Base-by-base conservation (phyloP, 352 stramenopile genomes). In the Pythium brassicae region DNA sequence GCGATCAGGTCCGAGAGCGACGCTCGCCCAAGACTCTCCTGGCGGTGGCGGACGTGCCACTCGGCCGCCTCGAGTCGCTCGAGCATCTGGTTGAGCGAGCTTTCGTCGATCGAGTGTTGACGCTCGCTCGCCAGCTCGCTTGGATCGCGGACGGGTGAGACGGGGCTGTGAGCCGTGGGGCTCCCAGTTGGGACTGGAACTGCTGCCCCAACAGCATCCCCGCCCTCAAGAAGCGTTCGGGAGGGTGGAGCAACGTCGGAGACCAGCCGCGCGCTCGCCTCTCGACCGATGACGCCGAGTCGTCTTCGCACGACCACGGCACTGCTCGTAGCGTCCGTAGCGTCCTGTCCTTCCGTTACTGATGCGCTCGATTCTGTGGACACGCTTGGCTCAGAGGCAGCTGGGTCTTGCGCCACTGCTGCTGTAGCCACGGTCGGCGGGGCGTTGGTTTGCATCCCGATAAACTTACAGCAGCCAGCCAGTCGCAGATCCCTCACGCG, bases 21-120 rank as follows among this genome's bases (percentile, higher is more conserved):
- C 0, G 60, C 53, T 6, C 40, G 53, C 12, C 59, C 56, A 2
- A 83, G 61, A 43, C 65, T 83, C 7, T 67, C 61, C 8, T 65
- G 60, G 4, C 73, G 64, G 32, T 83, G 58, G 12, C 62, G 55
- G 0, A 83, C 42, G 48, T 83, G 68, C 73, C 73, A 80, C 53
- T 80, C 73, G 3, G 68, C 73, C 0, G 73, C 73, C 63, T 76
- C 64, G 14, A 83, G 71, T 15, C 71, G 68, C 49, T 76, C 48
- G 25, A 83, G 56, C 15, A 68, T 70, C 17, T 57, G 39, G 22
- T 47, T 51, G 19, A 83, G 59, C 12, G 46, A 43, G 8, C 40
- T n/a, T 2, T 76, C 65, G 10, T 52, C 40, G 11, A 61, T 40
- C 14, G 43, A 52, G 37, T 46, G 27, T 26, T 35, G 51, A 2